These are phyloP conservation scores for Punica granatum DNA, from an alignment of 345 rosid genomes.

Conservation along the genomic window DNA sequence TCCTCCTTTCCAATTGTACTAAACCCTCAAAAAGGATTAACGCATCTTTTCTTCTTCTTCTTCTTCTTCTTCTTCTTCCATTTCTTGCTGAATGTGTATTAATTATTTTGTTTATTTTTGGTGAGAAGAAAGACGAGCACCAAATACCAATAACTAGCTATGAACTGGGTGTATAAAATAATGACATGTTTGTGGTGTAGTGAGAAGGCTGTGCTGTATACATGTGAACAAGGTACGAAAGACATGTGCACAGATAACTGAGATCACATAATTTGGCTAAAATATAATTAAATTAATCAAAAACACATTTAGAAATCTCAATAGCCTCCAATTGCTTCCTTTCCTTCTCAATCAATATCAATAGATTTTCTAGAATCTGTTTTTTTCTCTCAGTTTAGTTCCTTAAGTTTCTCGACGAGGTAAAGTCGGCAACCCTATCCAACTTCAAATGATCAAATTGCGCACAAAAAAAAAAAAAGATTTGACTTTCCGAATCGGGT, in stretches of 20 bases:
- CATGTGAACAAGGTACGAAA: no score
- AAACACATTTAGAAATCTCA: not conserved
- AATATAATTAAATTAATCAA: not conserved
- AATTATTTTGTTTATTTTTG: not conserved
- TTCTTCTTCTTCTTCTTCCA: not conserved
- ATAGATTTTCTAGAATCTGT: not conserved
- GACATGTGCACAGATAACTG: no score
- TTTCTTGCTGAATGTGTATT: not conserved
- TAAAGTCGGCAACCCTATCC: not conserved
- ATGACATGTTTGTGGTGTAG: not conserved
- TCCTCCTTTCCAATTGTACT: no score
- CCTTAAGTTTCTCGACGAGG: not conserved
- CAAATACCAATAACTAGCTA: not conserved
- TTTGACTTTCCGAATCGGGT: not conserved
- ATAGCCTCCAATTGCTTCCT: not conserved
- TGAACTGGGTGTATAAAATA: not conserved
- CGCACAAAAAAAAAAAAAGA: not conserved
- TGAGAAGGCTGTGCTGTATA: not conserved
- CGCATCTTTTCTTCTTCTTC: not conserved
- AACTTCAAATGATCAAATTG: not conserved
- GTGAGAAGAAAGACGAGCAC: not conserved
- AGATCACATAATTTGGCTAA: no score
- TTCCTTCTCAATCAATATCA: not conserved
- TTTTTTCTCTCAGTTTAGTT: not conserved
- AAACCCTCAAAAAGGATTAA: no score